Conservation (phyloP, 495 filamentous ascomycete species). For the Usnea hakonensis region DNA sequence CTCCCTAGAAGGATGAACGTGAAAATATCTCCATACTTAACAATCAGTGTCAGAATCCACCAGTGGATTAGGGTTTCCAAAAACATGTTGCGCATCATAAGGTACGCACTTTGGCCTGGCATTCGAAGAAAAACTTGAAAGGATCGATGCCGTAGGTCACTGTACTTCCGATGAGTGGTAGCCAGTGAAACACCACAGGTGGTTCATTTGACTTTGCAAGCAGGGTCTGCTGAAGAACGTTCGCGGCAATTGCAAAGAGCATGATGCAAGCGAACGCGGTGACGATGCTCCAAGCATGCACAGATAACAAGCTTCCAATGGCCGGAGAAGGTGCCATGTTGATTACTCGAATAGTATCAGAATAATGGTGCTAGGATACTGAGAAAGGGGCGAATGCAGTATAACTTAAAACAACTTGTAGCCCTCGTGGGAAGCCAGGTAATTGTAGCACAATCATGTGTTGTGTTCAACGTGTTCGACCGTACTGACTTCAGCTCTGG, state of each 20-base stretch:
- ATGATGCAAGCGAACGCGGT: conserved; percentile 21
- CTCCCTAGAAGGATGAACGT: conserved; percentile 71
- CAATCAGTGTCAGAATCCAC: conserved; percentile 8
- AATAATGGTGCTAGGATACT: not conserved
- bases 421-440: not conserved
- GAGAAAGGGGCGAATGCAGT: not conserved
- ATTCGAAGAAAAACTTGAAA: conserved; percentile 67
- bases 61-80: not conserved
- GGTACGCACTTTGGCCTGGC: conserved; percentile 55
- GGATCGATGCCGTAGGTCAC: conserved; percentile 80
- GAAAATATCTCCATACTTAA: conserved; percentile 69
- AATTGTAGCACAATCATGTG: too few species aligned
- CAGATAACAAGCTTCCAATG: not conserved
- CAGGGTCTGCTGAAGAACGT: conserved; percentile 60
- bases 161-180: conserved; percentile 73
- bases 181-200: conserved; percentile 77
- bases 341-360: not conserved
- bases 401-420: not conserved
- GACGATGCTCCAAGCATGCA: not conserved
- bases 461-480: too few species aligned
- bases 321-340: not conserved
- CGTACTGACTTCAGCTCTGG: too few species aligned
- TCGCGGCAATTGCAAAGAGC: conserved; percentile 50
- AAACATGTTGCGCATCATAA: not conserved
- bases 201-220: conserved; percentile 67